A percentile compares a stretch with the other conserved stretches of the same genome.
Conservation (phyloP, 805 yeast genomes). For the Citeromyces nyonsensis region DNA sequence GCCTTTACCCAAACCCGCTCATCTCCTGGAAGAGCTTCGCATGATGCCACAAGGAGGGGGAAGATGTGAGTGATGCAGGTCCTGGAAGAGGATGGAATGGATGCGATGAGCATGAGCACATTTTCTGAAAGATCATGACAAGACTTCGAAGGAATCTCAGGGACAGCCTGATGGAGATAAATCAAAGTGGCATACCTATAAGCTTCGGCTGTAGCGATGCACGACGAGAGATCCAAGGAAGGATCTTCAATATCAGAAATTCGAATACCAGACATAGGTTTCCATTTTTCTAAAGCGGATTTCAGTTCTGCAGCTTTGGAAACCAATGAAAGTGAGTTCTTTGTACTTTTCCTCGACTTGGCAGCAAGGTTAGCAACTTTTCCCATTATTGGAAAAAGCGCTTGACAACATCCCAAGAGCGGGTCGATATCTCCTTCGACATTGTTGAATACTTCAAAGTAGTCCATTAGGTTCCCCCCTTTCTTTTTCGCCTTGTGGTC, state of each 20-base stretch:
- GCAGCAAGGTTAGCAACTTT: slow-evolving; percentile 41
- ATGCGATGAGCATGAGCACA: slow-evolving; percentile 41
- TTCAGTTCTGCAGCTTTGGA: slow-evolving; percentile 40
- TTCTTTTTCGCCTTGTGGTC: background rate
- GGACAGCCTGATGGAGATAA: too few relatives aligned
- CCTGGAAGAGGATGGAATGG: slow-evolving; percentile 43
- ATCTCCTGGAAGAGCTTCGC: slow-evolving; percentile 44
- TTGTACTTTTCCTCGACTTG: slow-evolving; percentile 22
- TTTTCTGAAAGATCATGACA: slow-evolving; percentile 44
- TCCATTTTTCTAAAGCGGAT: slow-evolving; percentile 39
- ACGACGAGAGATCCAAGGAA: slow-evolving; percentile 40
- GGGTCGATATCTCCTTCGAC: slow-evolving; percentile 38
- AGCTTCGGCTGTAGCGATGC: slow-evolving; percentile 58
- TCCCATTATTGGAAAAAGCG: slow-evolving; percentile 48
- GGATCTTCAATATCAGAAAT: slow-evolving; percentile 23
- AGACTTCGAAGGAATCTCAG: slow-evolving; percentile 30
- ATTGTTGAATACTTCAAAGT: slow-evolving; percentile 19
- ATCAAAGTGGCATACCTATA: too few relatives aligned
- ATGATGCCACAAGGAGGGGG: slow-evolving; percentile 48
- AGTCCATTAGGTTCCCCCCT: slow-evolving; percentile 17
- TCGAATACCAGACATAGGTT: slow-evolving; percentile 24
- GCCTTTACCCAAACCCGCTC: slow-evolving; percentile 47
- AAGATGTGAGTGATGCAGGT: slow-evolving; percentile 46
- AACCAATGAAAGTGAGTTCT: slow-evolving; percentile 28
- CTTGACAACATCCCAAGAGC: slow-evolving; percentile 51